Percentiles rank a stretch among this genome's conserved stretches.
These are phyloP conservation scores for Coemansia sp. DNA, from an alignment of 192 early-diverging fungal species.

Conservation along the genomic window DNA sequence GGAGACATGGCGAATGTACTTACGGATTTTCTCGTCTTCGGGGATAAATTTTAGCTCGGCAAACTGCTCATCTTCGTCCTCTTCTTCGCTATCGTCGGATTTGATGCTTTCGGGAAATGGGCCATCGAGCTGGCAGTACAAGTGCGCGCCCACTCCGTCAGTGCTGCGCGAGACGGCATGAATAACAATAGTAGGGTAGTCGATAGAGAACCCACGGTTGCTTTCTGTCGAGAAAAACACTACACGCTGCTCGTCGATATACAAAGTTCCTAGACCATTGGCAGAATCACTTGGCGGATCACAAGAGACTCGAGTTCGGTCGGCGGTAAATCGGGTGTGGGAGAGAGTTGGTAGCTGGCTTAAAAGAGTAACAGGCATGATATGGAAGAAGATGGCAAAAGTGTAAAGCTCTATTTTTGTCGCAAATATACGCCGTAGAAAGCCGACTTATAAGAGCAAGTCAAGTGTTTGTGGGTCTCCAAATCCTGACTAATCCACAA, in stretches of 20 bases:
- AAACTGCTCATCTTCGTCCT: constrained; percentile 24
- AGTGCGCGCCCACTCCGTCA: neutral
- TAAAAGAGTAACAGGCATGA: constrained; percentile 16
- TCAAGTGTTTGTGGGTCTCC: neutral
- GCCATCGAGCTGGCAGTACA: constrained; percentile 46
- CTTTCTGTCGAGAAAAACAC: constrained; percentile 8
- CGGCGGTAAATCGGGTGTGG: neutral
- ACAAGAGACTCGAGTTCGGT: constrained; percentile 4
- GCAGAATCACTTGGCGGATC: constrained; percentile 21
- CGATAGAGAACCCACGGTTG: constrained; percentile 20
- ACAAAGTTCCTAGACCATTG: constrained; percentile 13
- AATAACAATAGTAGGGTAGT: constrained; percentile 36
- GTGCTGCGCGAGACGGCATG: constrained; percentile 27
- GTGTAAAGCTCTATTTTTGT: neutral
- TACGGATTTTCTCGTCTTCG: constrained; percentile 2
- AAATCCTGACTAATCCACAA: neutral
- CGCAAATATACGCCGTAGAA: neutral
- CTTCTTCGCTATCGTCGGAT: neutral
- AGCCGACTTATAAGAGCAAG: neutral
- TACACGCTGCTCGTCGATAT: constrained; percentile 20
- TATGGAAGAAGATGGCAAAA: constrained; percentile 1
- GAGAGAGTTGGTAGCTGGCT: neutral
- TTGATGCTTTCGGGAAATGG: constrained; percentile 13
- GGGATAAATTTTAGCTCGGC: constrained; percentile 32
- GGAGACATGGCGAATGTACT: neutral